Evolutionary conservation across 495 filamentous ascomycete genomes (phyloP).

Genomic region (Xanthoparmelia taractica): DNA sequence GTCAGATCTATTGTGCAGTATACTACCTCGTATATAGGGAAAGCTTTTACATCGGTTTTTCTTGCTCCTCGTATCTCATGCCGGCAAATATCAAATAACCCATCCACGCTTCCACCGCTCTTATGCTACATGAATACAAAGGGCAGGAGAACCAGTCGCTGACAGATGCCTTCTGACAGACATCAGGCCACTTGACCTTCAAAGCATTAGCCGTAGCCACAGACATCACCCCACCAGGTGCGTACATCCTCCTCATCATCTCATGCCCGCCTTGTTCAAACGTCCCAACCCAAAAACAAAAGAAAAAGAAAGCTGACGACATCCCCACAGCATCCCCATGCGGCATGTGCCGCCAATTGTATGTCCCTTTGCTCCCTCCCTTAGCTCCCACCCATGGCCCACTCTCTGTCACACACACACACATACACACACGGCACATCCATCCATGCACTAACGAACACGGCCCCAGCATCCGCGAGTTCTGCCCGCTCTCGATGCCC

Average conservation of each 20-base stretch:
- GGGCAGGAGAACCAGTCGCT: background rate
- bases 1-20: no score
- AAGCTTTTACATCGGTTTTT: no score
- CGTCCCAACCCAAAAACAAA: background rate
- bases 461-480: slow-evolving; percentile 64
- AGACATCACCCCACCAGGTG: slow-evolving; percentile 64
- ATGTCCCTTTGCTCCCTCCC: slow-evolving; percentile 7
- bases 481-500: slow-evolving; percentile 57
- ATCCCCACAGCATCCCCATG: slow-evolving; percentile 31
- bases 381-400: background rate
- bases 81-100: no score
- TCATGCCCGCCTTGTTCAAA: slow-evolving; percentile 17
- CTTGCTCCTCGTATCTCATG: no score
- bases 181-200: slow-evolving; percentile 60
- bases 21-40: no score
- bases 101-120: background rate
- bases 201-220: slow-evolving; percentile 82
- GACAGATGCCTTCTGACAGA: slow-evolving; percentile 25
- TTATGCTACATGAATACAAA: background rate
- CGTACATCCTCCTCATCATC: slow-evolving; percentile 28
- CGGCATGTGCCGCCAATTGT: slow-evolving; percentile 50
- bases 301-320: background rate
- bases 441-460: background rate
- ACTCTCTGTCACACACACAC: no score
- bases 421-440: no score